Conservation (phyloP, 1,284 basidiomycete species). For the Papiliotrema nemorosa region DNA sequence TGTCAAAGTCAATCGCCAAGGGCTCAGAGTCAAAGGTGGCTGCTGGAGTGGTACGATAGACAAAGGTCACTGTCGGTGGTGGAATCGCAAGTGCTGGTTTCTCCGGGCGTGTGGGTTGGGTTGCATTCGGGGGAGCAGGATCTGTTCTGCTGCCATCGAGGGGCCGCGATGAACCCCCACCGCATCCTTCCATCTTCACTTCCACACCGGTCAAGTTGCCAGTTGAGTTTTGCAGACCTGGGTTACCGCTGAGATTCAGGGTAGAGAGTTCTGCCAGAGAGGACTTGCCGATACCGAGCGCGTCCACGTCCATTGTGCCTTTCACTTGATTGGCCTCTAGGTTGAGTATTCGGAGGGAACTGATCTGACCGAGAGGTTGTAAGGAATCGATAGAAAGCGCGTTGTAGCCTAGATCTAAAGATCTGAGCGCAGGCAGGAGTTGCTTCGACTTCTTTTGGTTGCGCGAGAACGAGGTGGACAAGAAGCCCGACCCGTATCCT, state of each 20-base stretch:
- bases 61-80: slow-evolving; percentile 28
- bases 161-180: neutral
- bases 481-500: slow-evolving; percentile 42
- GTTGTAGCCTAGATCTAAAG: slow-evolving; percentile 38
- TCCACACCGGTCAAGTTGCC: slow-evolving; percentile 30
- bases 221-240: slow-evolving; percentile 6
- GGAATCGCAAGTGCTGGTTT: slow-evolving; percentile 19
- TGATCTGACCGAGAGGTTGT: slow-evolving; percentile 7
- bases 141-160: no score
- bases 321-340: slow-evolving; percentile 31
- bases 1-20: slow-evolving; percentile 38
- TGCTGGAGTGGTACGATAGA: slow-evolving; percentile 36
- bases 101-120: slow-evolving; percentile 1
- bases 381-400: slow-evolving; percentile 24
- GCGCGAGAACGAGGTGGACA: slow-evolving; percentile 39
- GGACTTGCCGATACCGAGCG: slow-evolving; percentile 8
- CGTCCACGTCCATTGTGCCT: slow-evolving; percentile 23
- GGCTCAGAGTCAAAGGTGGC: slow-evolving; percentile 45
- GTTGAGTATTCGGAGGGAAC: slow-evolving; percentile 27
- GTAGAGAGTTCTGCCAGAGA: slow-evolving; percentile 13
- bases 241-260: slow-evolving; percentile 16
- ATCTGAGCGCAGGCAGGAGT: slow-evolving; percentile 30
- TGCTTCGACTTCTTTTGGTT: slow-evolving; percentile 18
- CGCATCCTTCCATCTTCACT: slow-evolving; percentile 31
- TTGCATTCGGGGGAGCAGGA: neutral